Evolutionary conservation across 176 grass and related monocot species (phyloP).

Genomic region (Carex parvula): DNA sequence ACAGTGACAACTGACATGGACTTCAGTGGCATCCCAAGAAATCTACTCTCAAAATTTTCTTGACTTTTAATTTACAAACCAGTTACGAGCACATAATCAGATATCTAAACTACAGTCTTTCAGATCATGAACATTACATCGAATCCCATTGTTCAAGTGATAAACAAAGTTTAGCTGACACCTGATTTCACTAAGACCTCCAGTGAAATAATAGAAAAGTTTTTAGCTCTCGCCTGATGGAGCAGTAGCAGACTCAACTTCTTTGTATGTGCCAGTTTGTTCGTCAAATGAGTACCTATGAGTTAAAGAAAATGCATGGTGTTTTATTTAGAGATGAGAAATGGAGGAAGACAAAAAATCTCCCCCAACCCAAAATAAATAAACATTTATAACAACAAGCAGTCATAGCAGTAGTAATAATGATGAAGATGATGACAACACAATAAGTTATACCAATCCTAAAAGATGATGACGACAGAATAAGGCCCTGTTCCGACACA

Average conservation of each 20-base stretch:
- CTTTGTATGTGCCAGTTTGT: constrained; percentile 60
- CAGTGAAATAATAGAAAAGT: not conserved
- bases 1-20: not conserved
- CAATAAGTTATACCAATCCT: not conserved
- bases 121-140: not conserved
- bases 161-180: not conserved
- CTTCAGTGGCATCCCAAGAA: not conserved
- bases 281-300: constrained; percentile 80
- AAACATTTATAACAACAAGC: constrained; percentile 8
- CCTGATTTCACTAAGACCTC: not conserved
- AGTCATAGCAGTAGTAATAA: not conserved
- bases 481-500: too few relatives aligned
- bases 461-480: not conserved
- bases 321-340: not conserved
- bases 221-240: constrained; percentile 6
- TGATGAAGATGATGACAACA: not conserved
- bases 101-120: constrained; percentile 11
- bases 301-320: not conserved
- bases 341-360: not conserved
- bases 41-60: not conserved
- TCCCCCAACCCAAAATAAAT: not conserved
- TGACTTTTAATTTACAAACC: not conserved
- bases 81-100: not conserved
- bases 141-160: not conserved
- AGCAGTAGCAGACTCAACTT: constrained; percentile 35